A percentile compares a stretch with the other conserved stretches of the same genome.
phyloP scores from a whole-genome alignment of 805 yeast species.

The Candida tibetensis region DNA sequence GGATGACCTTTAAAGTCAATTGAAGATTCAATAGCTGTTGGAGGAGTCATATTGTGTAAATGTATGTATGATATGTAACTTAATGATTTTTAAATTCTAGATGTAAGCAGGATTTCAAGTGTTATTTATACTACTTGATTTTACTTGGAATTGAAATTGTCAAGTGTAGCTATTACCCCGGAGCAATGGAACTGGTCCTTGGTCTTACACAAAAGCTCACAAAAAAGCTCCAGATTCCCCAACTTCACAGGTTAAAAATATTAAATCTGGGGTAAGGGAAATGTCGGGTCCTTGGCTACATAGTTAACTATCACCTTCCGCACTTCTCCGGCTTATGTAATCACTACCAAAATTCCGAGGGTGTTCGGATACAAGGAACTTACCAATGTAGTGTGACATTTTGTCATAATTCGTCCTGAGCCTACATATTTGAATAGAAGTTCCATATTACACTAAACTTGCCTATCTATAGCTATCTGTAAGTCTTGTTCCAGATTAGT shows the following conservation, averaged over 20 bases:
- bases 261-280: conserved; percentile 24
- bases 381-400: conserved; percentile 3
- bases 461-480: too few species aligned
- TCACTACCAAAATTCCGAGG: conserved; percentile 5
- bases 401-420: too few species aligned
- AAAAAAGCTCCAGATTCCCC: not conserved
- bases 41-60: conserved; percentile 36
- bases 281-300: conserved; percentile 9
- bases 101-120: conserved; percentile 5
- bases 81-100: not conserved
- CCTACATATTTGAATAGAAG: too few species aligned
- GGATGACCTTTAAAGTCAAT: conserved; percentile 41
- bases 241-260: not conserved
- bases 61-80: not conserved
- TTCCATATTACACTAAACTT: too few species aligned
- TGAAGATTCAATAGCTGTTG: conserved; percentile 44
- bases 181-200: conserved; percentile 8
- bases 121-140: conserved; percentile 7
- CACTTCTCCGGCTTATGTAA: conserved; percentile 6
- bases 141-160: not conserved
- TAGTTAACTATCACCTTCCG: conserved; percentile 8
- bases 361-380: conserved; percentile 2
- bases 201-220: conserved; percentile 1
- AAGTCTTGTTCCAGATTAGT: too few species aligned
- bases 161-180: conserved; percentile 7